Percentiles rank a stretch among this genome's conserved stretches.
phyloP scores from a whole-genome alignment of 495 filamentous ascomycete species.

The Penicillium malachiteum region DNA sequence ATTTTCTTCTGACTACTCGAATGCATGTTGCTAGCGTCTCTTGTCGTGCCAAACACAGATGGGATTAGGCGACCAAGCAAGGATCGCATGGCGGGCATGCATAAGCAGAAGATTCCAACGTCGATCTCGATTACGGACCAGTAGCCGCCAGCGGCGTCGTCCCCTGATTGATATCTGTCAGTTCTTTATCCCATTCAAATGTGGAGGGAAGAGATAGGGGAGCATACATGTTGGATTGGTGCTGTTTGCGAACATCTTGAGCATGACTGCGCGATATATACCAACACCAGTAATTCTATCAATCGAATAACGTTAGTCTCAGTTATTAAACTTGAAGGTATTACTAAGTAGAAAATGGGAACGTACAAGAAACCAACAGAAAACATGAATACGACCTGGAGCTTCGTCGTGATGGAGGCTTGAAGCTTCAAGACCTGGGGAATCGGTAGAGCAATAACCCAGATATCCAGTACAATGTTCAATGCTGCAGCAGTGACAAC shows the following conservation, averaged over 20 bases:
- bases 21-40: constrained; percentile 1
- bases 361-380: constrained; percentile 24
- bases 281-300: constrained; percentile 20
- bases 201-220: neutral
- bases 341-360: neutral
- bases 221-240: constrained; percentile 22
- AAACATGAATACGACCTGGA: constrained; percentile 23
- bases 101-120: constrained; percentile 20
- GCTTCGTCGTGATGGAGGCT: constrained; percentile 13
- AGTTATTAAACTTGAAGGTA: neutral
- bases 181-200: neutral
- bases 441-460: constrained; percentile 41
- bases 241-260: constrained; percentile 14
- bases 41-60: neutral
- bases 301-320: neutral
- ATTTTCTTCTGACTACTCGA: constrained; percentile 1
- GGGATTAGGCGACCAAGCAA: constrained; percentile 6
- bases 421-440: constrained; percentile 23
- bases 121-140: constrained; percentile 24
- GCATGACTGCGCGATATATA: constrained; percentile 17
- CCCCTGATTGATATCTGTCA: constrained; percentile 8
- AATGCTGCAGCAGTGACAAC: constrained; percentile 30
- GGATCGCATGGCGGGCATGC: constrained; percentile 19
- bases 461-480: constrained; percentile 43
- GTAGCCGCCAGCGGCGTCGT: constrained; percentile 15